These are phyloP conservation scores for Blastomyces silverae DNA, from an alignment of 2,329 filamentous ascomycete genomes.

Conservation along the genomic window DNA sequence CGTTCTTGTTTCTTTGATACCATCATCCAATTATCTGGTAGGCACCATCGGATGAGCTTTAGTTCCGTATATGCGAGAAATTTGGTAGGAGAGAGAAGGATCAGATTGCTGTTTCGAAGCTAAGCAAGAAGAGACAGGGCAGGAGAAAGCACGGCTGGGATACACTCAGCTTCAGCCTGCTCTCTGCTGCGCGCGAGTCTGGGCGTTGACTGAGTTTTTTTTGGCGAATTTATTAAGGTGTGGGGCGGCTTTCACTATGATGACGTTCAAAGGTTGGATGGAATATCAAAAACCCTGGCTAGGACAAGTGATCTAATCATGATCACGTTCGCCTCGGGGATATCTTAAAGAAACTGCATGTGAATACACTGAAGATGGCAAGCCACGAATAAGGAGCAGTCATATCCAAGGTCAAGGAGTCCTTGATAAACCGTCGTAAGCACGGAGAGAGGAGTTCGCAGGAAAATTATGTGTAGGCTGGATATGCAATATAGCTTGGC, in stretches of 20 bases:
- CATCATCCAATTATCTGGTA: not conserved
- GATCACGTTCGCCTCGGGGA: not conserved
- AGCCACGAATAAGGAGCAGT: not conserved
- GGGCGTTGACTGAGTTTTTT: not conserved
- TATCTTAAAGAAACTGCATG: not conserved
- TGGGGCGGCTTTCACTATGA: not conserved
- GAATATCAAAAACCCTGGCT: not conserved
- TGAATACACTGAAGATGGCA: not conserved
- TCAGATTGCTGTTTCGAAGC: not conserved
- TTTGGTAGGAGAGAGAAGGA: not conserved
- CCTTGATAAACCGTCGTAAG: not conserved
- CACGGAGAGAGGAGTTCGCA: not conserved
- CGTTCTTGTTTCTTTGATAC: not conserved
- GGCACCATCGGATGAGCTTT: not conserved
- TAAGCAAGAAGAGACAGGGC: not conserved
- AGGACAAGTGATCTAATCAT: not conserved
- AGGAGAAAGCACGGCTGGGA: not conserved
- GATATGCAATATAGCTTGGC: slow-evolving; percentile 2
- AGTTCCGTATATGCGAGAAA: not conserved
- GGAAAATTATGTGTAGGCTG: not conserved
- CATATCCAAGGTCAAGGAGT: not conserved
- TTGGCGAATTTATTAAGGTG: not conserved
- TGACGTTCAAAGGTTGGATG: not conserved
- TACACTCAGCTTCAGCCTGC: not conserved
- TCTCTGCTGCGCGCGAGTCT: not conserved